A percentile compares a stretch with the other conserved stretches of the same genome.
These are phyloP conservation scores for Nigrospora sphaerica DNA, from an alignment of 2,329 filamentous ascomycete genomes.

Conservation along the genomic window DNA sequence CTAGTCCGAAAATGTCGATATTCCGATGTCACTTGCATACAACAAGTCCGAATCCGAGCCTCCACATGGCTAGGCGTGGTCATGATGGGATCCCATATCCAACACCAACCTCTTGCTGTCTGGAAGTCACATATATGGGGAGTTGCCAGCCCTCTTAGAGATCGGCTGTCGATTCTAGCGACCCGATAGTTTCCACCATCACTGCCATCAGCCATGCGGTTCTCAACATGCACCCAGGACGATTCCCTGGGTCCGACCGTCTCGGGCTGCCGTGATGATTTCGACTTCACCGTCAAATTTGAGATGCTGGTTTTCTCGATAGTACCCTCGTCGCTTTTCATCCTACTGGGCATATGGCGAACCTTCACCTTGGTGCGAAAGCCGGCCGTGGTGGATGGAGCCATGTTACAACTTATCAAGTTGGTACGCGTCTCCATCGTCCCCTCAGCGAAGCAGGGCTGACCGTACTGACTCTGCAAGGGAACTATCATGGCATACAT, in stretches of 20 bases:
- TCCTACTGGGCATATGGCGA: constrained; percentile 25
- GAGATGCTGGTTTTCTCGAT: constrained; percentile 39
- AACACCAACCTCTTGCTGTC: too few relatives aligned
- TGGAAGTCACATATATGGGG: too few relatives aligned
- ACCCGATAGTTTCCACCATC: too few relatives aligned
- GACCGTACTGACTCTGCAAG: constrained; percentile 1
- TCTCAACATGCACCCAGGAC: constrained; percentile 21
- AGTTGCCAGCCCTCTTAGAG: too few relatives aligned
- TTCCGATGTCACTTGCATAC: too few relatives aligned
- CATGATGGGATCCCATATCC: too few relatives aligned
- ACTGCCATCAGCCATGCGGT: constrained; percentile 1
- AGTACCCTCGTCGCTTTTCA: constrained; percentile 31
- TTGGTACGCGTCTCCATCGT: constrained; percentile 13
- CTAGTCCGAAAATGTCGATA: too few relatives aligned
- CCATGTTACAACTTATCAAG: constrained; percentile 24
- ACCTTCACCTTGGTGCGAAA: constrained; percentile 21
- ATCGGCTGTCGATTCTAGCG: too few relatives aligned
- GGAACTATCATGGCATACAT: constrained; percentile 5
- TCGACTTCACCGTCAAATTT: constrained; percentile 44
- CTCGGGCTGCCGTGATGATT: constrained; percentile 37
- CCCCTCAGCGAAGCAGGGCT: neutral
- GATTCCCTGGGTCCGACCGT: constrained; percentile 34
- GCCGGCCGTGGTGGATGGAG: constrained; percentile 26
- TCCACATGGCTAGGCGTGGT: too few relatives aligned
- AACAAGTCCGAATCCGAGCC: too few relatives aligned